Conservation (phyloP, 1,284 basidiomycete species). For the Trametes sp. region DNA sequence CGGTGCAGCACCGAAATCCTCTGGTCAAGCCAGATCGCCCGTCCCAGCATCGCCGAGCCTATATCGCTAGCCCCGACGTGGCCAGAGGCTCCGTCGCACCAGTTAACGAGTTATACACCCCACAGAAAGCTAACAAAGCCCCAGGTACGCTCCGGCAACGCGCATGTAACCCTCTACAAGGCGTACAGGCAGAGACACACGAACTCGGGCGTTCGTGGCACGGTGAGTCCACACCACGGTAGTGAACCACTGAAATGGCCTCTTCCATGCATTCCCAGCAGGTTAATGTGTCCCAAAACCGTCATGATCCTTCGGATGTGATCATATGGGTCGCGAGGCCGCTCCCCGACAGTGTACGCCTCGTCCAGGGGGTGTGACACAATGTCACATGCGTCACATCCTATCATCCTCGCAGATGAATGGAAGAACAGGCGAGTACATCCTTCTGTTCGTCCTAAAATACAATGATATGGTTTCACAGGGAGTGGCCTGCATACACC, state of each 20-base stretch:
- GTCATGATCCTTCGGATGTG: background rate
- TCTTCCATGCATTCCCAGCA: background rate
- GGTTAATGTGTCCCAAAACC: background rate
- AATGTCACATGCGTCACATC: slow-evolving; percentile 13
- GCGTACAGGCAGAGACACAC: background rate
- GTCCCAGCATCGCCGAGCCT: too few relatives aligned
- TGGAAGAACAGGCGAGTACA: slow-evolving; percentile 2
- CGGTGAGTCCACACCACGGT: background rate
- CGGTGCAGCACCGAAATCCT: too few relatives aligned
- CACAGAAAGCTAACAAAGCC: too few relatives aligned
- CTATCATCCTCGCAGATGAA: background rate
- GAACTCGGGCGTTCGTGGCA: background rate
- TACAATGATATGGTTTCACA: background rate
- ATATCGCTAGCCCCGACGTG: too few relatives aligned
- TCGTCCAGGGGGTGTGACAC: slow-evolving; percentile 6
- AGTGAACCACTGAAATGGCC: background rate
- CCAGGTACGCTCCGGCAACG: too few relatives aligned
- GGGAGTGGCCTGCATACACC: background rate
- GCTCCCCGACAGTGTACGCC: background rate
- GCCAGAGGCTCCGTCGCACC: too few relatives aligned
- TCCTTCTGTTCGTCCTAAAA: background rate
- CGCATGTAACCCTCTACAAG: background rate
- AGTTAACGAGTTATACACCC: too few relatives aligned
- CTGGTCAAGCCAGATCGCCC: too few relatives aligned
- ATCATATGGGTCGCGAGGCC: background rate